Conservation (phyloP, 2,329 filamentous ascomycete genomes). For the Ophiostoma novo-ulmi region DNA sequence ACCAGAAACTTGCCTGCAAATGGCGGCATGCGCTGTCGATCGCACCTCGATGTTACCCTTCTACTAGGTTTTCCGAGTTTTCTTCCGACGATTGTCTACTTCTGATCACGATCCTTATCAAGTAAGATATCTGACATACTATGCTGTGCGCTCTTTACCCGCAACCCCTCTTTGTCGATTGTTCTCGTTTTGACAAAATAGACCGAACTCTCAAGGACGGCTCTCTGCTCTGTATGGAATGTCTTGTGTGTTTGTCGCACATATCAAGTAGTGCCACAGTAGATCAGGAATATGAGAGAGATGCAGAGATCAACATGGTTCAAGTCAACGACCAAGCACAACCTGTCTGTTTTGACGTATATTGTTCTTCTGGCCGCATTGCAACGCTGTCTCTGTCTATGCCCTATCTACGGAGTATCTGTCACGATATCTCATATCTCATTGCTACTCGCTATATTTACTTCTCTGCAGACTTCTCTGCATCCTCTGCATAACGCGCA, state of each 20-base stretch:
- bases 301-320: neutral
- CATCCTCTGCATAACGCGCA: neutral
- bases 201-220: neutral
- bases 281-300: neutral
- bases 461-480: neutral
- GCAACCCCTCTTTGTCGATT: neutral
- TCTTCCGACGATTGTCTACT: neutral
- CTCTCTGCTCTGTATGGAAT: no score
- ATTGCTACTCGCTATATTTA: neutral
- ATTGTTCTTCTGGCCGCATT: neutral
- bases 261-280: neutral
- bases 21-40: constrained; percentile 4
- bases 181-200: neutral
- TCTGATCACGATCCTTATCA: neutral
- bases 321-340: neutral
- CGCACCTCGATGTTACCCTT: constrained; percentile 5
- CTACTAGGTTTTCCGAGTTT: neutral
- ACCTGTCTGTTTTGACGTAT: no score
- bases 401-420: neutral
- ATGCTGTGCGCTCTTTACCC: neutral
- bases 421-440: neutral
- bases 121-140: neutral
- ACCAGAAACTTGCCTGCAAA: neutral
- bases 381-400: neutral
- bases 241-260: neutral